Evolutionary conservation across 495 filamentous ascomycete species (phyloP), one percentile per base, ranked within the genome.

Genomic region (Jackrogersella minutella): DNA sequence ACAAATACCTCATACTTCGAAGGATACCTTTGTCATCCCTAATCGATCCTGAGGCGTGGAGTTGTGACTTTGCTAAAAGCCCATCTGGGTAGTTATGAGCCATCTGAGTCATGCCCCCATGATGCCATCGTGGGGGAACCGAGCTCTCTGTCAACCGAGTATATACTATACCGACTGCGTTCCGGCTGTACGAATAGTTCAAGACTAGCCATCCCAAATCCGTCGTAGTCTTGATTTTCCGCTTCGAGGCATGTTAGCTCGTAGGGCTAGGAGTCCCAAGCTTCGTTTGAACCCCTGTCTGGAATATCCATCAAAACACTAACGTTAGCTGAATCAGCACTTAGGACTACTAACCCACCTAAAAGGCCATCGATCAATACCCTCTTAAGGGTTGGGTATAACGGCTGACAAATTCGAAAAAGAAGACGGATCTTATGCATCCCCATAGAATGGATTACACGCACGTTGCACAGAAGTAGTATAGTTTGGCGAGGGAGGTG

Each of bases 241-340:
- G 17, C 26, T 53, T 56, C 57, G 53, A 47, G 62, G 30, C 40
- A 61, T 61, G 26, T 46, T 62, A 65, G 43, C 21, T 50, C 39
- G 26, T 40, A 30, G 47, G 41, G 47, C 54, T 49, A 54, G 44
- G 61, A 46, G 57, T n/a, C 14, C 41, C 43, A 51, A 61, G 33
- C 43, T 58, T n/a, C n/a, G 16, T 21, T 17, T 40, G 24, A 58
- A n/a, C 33, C 55, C 43, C 49, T 57, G 34, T 11, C 59, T 16
- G n/a, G 8, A 17, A 26, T 28, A 56, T 60, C 56, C 21, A 52
- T 61, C 43, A 30, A 64, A 57, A n/a, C 28, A 44, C 50, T 60
- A 60, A 55, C 55, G 44, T 56, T 56, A 64, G 61, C 66, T 57
- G 57, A 62, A 64, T 69, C 61, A 65, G 61, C 66, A 64, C 60